Evolutionary conservation across 805 yeast genomes (phyloP).

Genomic region (Monosporozyma servazzii): DNA sequence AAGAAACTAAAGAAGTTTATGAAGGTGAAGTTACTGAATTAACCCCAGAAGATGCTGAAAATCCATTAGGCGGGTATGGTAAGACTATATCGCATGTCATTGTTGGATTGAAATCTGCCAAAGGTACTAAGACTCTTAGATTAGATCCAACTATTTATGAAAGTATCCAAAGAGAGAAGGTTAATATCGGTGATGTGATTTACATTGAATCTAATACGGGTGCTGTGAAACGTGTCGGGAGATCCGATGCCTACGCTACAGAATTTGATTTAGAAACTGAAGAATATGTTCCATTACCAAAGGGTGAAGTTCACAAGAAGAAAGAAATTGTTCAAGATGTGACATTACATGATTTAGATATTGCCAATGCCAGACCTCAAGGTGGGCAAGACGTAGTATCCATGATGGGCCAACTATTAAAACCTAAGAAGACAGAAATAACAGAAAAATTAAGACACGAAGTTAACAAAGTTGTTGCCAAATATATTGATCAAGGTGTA

Average conservation of each 20-base stretch:
- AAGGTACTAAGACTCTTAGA: conserved; percentile 81
- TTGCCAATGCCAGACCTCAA: conserved; percentile 90
- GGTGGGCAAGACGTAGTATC: conserved; percentile 96
- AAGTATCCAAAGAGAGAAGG: conserved; percentile 88
- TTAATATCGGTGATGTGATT: conserved; percentile 91
- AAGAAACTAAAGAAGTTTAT: conserved; percentile 94
- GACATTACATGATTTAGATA: conserved; percentile 90
- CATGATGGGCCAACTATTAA: conserved; percentile 93
- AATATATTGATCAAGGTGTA: conserved; percentile 95
- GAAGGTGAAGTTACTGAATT: conserved; percentile 97
- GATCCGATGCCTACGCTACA: conserved; percentile 97
- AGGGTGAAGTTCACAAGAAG: conserved; percentile 97
- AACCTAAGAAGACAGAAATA: conserved; percentile 93
- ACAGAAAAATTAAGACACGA: conserved; percentile 91
- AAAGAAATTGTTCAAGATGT: conserved; percentile 97
- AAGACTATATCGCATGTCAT: conserved; percentile 91
- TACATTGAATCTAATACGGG: conserved; percentile 97
- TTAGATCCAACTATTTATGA: conserved; percentile 91
- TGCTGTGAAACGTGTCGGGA: conserved; percentile 91
- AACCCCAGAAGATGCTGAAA: conserved; percentile 92
- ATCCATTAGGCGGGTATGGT: conserved; percentile 96
- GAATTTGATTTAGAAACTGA: conserved; percentile 98
- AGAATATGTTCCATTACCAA: conserved; percentile 96
- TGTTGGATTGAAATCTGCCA: conserved; percentile 86
- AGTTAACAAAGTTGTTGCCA: conserved; percentile 90